A percentile compares a stretch with the other conserved stretches of the same genome.
Evolutionary conservation across 2,329 filamentous ascomycete genomes (phyloP).

Genomic region (Penicillium sp.): DNA sequence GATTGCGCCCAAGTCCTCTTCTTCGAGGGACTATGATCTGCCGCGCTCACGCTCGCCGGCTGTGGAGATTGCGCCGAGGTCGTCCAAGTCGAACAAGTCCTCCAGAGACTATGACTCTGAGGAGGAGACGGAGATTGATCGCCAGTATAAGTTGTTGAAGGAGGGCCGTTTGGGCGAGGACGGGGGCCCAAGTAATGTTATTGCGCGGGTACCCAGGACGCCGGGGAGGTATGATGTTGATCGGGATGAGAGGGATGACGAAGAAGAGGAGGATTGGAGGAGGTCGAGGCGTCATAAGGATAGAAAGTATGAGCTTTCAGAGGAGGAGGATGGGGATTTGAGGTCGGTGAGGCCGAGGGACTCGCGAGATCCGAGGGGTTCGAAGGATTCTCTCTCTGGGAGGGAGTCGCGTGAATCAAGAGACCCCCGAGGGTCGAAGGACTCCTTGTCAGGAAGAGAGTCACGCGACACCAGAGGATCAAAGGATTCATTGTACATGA

Average conservation of each 20-base stretch:
- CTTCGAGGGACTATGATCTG: slow-evolving; percentile 19
- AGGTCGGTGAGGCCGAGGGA: slow-evolving; percentile 11
- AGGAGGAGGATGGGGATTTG: slow-evolving; percentile 25
- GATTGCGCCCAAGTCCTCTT: slow-evolving; percentile 3
- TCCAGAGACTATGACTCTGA: slow-evolving; percentile 19
- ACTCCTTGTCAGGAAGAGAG: not conserved
- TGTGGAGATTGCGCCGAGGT: slow-evolving; percentile 23
- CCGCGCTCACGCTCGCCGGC: slow-evolving; percentile 32
- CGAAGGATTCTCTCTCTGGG: not conserved
- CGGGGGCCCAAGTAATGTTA: slow-evolving; percentile 9
- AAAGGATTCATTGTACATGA: not conserved
- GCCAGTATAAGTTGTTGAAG: slow-evolving; percentile 27
- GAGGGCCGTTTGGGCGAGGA: slow-evolving; percentile 20
- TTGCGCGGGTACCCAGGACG: slow-evolving; percentile 24
- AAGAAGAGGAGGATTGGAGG: not conserved
- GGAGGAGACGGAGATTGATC: slow-evolving; percentile 29
- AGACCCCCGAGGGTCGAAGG: not conserved
- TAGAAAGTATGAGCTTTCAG: slow-evolving; percentile 32
- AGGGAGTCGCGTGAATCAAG: slow-evolving; percentile 7
- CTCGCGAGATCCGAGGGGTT: not conserved
- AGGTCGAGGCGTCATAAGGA: slow-evolving; percentile 22
- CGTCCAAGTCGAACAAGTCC: slow-evolving; percentile 5
- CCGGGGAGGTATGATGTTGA: slow-evolving; percentile 28
- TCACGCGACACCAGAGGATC: slow-evolving; percentile 9
- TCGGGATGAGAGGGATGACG: slow-evolving; percentile 23